Evolutionary conservation across 169 alveolate genomes (phyloP).

Genomic region (Plasmodium fragile): DNA sequence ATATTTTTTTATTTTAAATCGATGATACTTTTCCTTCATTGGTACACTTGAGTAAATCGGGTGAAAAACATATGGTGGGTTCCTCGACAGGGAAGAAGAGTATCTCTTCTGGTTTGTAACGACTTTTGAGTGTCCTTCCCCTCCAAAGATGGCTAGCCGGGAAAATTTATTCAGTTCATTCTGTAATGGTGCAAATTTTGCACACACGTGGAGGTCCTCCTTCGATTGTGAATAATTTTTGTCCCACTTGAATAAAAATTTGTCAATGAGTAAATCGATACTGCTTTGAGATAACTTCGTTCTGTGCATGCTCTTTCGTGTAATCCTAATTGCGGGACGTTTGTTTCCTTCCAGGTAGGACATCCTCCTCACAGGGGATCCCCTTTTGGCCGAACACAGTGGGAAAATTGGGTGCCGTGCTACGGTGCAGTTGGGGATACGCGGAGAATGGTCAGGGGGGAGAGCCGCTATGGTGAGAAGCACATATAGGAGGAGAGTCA

Average conservation of each 20-base stretch:
- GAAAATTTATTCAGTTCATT: background rate
- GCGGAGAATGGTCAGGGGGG: background rate
- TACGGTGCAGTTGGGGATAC: background rate
- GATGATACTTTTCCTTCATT: slow-evolving; percentile 17
- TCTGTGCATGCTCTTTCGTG: background rate
- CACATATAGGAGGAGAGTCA: background rate
- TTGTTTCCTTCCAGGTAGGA: background rate
- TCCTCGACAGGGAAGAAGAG: slow-evolving; percentile 10
- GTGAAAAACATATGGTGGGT: slow-evolving; percentile 69
- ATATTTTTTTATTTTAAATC: slow-evolving; percentile 61
- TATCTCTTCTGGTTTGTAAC: slow-evolving; percentile 10
- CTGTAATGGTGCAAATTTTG: background rate
- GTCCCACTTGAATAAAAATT: background rate
- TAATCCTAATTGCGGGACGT: background rate
- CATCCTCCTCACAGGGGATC: background rate
- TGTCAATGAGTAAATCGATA: background rate
- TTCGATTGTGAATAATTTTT: background rate
- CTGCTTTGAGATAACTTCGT: background rate
- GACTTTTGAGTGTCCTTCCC: background rate
- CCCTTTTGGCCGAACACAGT: background rate
- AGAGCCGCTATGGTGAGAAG: background rate
- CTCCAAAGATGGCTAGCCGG: slow-evolving; percentile 1
- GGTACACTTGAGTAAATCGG: slow-evolving; percentile 37
- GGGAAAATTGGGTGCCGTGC: background rate
- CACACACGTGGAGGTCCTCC: background rate